A percentile compares a stretch with the other conserved stretches of the same genome.
Evolutionary conservation across 441 rosid genomes (phyloP).

Genomic region (Daphne laureola): DNA sequence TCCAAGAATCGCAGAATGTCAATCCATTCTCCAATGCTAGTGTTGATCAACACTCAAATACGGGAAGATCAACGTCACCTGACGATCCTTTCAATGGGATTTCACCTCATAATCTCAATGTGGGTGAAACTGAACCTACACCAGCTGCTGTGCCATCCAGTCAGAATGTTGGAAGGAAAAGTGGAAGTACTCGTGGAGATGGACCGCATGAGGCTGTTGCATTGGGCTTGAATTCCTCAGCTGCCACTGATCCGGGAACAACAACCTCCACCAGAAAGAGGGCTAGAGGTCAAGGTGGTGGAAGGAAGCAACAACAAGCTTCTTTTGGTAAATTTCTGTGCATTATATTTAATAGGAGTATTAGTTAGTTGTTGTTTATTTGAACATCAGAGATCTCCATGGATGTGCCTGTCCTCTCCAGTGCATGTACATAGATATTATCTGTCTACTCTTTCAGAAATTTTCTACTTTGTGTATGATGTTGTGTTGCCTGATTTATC

Average conservation of each 20-base stretch:
- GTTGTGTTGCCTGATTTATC: conserved; percentile 17
- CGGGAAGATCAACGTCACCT: conserved; percentile 49
- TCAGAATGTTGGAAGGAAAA: conserved; percentile 66
- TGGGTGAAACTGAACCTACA: conserved; percentile 35
- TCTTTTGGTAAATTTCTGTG: conserved; percentile 44
- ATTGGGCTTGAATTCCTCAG: conserved; percentile 70
- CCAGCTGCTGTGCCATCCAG: conserved; percentile 31
- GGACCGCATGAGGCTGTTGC: conserved; percentile 81
- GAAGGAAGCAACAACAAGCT: conserved; percentile 68
- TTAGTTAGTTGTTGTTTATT: background rate
- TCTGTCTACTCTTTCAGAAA: too few species aligned
- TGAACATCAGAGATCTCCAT: too few species aligned
- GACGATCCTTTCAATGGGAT: conserved; percentile 47
- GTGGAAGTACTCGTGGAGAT: conserved; percentile 89
- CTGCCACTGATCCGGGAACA: conserved; percentile 47
- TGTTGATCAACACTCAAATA: conserved; percentile 47
- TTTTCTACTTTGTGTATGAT: conserved; percentile 14
- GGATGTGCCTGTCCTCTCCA: too few species aligned
- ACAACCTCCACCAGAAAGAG: conserved; percentile 63
- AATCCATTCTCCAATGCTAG: conserved; percentile 44
- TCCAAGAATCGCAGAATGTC: conserved; percentile 56
- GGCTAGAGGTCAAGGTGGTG: conserved; percentile 86
- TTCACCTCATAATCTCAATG: conserved; percentile 45
- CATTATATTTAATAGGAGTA: background rate
- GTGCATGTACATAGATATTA: too few species aligned